phyloP scores from a whole-genome alignment of 2,329 filamentous ascomycete species.

The Diaporthe amygdali region DNA sequence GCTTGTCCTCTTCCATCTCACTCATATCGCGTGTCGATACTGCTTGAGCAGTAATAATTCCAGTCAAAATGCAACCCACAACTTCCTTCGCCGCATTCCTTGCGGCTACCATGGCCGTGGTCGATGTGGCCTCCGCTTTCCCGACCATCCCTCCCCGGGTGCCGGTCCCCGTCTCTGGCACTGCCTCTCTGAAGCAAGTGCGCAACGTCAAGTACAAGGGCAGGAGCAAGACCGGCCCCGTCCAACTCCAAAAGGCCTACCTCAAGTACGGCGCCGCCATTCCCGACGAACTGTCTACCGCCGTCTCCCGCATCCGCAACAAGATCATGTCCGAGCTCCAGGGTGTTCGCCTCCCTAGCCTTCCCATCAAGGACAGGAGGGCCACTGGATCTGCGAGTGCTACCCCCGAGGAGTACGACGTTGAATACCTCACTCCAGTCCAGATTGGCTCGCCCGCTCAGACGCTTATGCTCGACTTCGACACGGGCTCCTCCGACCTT shows the following conservation, averaged over 20 bases:
- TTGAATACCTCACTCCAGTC: conserved; percentile 41
- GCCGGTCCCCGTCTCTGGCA: conserved; percentile 21
- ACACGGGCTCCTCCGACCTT: conserved; percentile 51
- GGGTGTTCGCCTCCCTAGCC: conserved; percentile 12
- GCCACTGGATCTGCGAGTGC: conserved; percentile 35
- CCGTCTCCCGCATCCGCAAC: conserved; percentile 33
- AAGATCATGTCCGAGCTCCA: conserved; percentile 21
- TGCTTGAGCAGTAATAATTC: not conserved
- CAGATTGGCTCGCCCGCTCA: conserved; percentile 45
- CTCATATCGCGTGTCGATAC: not conserved
- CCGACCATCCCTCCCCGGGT: conserved; percentile 22
- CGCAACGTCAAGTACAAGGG: conserved; percentile 35
- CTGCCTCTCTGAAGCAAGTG: conserved; percentile 27
- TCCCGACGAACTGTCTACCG: conserved; percentile 37
- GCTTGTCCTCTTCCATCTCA: not conserved
- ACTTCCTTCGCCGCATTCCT: conserved; percentile 26
- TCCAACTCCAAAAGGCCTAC: conserved; percentile 43
- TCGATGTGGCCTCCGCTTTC: conserved; percentile 25
- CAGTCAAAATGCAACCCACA: conserved; percentile 21
- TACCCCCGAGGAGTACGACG: conserved; percentile 37
- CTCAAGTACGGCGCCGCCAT: conserved; percentile 42
- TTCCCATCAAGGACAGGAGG: conserved; percentile 30
- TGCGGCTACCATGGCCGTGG: conserved; percentile 25
- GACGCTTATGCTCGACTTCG: conserved; percentile 48
- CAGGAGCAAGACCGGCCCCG: conserved; percentile 36